Conservation (phyloP, 495 filamentous ascomycete species). For the Trichoderma erinaceum region DNA sequence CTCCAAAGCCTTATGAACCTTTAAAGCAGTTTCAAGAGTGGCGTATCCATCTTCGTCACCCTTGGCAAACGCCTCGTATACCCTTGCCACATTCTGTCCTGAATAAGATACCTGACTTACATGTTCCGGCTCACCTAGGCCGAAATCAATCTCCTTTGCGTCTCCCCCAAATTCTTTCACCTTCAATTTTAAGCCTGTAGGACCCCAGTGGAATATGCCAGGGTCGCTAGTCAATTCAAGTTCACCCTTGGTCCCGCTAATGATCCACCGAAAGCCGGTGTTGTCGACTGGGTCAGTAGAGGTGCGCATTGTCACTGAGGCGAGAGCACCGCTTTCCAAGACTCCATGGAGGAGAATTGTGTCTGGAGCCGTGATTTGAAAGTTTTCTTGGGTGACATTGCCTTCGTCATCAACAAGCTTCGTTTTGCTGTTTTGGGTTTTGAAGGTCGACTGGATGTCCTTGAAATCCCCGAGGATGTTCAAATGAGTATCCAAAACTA, state of each 20-base stretch:
- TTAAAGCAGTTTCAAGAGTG: conserved; percentile 20
- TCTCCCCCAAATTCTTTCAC: conserved; percentile 15
- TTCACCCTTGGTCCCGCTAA: conserved; percentile 42
- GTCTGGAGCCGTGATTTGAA: conserved; percentile 32
- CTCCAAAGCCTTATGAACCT: conserved; percentile 17
- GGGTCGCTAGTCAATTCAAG: conserved; percentile 30
- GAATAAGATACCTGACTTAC: conserved; percentile 13
- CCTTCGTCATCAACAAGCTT: conserved; percentile 23
- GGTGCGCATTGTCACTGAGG: conserved; percentile 32
- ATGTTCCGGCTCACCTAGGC: conserved; percentile 17
- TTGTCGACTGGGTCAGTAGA: conserved; percentile 27
- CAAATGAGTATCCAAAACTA: conserved; percentile 28
- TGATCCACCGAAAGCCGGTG: conserved; percentile 35
- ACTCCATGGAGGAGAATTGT: conserved; percentile 40
- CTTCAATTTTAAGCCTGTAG: conserved; percentile 22
- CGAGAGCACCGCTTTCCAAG: conserved; percentile 30
- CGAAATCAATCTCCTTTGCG: conserved; percentile 26
- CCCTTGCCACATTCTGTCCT: conserved; percentile 27
- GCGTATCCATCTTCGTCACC: conserved; percentile 18
- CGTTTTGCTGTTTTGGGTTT: conserved; percentile 27
- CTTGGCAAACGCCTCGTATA: conserved; percentile 35
- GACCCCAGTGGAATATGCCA: conserved; percentile 21
- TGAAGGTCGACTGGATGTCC: conserved; percentile 27
- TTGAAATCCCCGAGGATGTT: conserved; percentile 36
- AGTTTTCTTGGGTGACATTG: conserved; percentile 23